Evolutionary conservation across 2,329 filamentous ascomycete genomes (phyloP).

Genomic region (Colletotrichum tanaceti): DNA sequence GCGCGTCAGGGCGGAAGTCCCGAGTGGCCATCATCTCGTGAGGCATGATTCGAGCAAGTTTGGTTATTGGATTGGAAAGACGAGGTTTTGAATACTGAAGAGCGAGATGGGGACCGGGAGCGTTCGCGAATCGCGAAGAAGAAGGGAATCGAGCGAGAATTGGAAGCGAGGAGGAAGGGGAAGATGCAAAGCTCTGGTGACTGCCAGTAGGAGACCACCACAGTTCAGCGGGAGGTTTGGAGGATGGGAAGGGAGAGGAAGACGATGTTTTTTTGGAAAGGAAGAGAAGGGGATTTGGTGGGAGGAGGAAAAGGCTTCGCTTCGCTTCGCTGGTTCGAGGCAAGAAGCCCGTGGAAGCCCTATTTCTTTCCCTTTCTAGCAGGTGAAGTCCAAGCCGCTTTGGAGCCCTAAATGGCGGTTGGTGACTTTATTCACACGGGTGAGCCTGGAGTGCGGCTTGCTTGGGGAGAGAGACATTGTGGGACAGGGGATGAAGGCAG

Average conservation of each 20-base stretch:
- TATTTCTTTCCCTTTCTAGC: slow-evolving; percentile 1
- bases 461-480: too few species aligned
- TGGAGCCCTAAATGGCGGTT: too few species aligned
- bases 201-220: not conserved
- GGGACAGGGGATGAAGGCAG: not conserved
- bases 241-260: too few species aligned
- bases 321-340: not conserved
- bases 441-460: not conserved
- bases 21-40: not conserved
- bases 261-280: too few species aligned
- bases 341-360: not conserved
- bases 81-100: too few species aligned
- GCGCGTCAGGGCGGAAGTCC: slow-evolving; percentile 20
- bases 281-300: not conserved
- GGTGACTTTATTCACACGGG: not conserved
- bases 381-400: too few species aligned
- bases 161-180: not conserved
- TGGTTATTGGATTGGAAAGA: not conserved
- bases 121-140: too few species aligned
- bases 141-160: too few species aligned
- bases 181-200: too few species aligned
- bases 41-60: not conserved
- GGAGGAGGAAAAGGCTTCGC: not conserved
- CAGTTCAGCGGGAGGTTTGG: too few species aligned
- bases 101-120: too few species aligned